These are phyloP conservation scores for Linnemannia zychae DNA, from an alignment of 192 early-diverging fungal genomes.

Conservation along the genomic window DNA sequence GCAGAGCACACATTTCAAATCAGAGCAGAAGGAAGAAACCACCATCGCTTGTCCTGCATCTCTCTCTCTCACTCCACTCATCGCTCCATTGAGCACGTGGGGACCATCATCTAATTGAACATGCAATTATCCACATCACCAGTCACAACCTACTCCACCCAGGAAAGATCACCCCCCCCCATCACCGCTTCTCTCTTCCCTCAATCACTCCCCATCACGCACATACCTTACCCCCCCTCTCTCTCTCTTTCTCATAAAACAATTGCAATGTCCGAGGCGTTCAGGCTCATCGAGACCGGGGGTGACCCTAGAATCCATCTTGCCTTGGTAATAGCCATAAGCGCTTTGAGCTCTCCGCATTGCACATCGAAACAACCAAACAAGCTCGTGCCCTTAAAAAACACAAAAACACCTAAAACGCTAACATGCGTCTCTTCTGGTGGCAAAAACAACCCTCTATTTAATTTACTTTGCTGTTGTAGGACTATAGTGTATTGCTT, in stretches of 20 bases:
- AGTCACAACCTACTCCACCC: not conserved
- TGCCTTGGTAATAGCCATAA: no score
- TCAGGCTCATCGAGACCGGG: conserved; percentile 44
- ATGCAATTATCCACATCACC: not conserved
- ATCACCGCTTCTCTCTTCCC: not conserved
- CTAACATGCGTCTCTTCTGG: not conserved
- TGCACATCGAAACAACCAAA: not conserved
- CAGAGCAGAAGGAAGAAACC: not conserved
- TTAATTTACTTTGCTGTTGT: not conserved
- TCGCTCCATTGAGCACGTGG: not conserved
- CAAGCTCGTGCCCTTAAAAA: no score
- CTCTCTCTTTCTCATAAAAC: no score
- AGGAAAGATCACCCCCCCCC: not conserved
- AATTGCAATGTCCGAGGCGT: conserved; percentile 36
- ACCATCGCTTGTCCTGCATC: not conserved
- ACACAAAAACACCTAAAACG: not conserved
- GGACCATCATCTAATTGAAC: not conserved
- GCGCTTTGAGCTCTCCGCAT: no score
- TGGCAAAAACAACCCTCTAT: not conserved
- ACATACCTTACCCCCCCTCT: not conserved
- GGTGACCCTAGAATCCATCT: conserved; percentile 42
- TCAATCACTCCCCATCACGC: not conserved
- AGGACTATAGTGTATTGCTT: conserved; percentile 41
- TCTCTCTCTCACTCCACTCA: no score
- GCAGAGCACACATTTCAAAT: not conserved